A percentile compares a stretch with the other conserved stretches of the same genome.
phyloP scores from a whole-genome alignment of 306 rosid species.

The Medicago ruthenica region DNA sequence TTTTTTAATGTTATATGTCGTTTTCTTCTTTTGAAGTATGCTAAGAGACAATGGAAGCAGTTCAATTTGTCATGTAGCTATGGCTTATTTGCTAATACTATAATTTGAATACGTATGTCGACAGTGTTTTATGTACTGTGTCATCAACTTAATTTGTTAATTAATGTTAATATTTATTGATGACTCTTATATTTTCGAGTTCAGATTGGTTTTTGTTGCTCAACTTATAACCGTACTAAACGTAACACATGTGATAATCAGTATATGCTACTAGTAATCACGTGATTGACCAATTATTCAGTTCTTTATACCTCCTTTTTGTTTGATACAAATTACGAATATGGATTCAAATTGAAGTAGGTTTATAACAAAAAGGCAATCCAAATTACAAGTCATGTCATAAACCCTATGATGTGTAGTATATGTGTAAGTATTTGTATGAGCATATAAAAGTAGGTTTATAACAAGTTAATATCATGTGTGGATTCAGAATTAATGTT shows the following conservation, averaged over 20 bases:
- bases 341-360: neutral
- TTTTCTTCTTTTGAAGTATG: slow-evolving; percentile 21
- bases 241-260: too few species aligned
- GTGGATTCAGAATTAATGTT: too few species aligned
- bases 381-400: too few species aligned
- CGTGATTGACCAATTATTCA: slow-evolving; percentile 10
- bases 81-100: slow-evolving; percentile 14
- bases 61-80: slow-evolving; percentile 18
- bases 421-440: too few species aligned
- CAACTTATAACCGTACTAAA: neutral
- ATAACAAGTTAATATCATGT: too few species aligned
- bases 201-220: neutral
- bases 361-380: too few species aligned
- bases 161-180: neutral
- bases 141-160: slow-evolving; percentile 12
- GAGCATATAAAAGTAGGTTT: too few species aligned
- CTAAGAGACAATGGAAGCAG: neutral
- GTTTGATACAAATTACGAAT: neutral
- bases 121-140: neutral
- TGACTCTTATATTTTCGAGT: neutral
- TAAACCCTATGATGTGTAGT: too few species aligned
- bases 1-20: neutral
- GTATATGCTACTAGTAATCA: neutral
- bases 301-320: neutral
- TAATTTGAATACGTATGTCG: slow-evolving; percentile 15